Evolutionary conservation across 768 basidiomycete species (phyloP).

Genomic region (Gymnopilus dilepis): DNA sequence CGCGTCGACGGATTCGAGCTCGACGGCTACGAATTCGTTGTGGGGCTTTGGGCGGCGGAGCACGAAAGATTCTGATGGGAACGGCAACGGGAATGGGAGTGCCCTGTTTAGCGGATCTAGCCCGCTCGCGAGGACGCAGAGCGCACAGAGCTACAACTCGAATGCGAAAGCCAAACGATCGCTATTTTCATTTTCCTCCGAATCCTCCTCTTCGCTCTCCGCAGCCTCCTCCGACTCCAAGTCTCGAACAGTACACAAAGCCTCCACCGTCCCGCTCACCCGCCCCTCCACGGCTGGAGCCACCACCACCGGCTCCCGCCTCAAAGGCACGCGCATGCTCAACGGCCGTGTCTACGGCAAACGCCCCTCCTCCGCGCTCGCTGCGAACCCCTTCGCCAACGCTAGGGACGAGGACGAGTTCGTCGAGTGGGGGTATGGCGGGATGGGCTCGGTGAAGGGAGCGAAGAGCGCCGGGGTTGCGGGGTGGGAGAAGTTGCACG

Average conservation of each 20-base stretch:
- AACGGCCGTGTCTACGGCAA: conserved; percentile 87
- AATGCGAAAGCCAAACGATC: conserved; percentile 18
- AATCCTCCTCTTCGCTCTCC: conserved; percentile 17
- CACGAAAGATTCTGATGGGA: conserved; percentile 28
- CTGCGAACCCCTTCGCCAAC: conserved; percentile 66
- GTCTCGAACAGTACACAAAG: conserved; percentile 13
- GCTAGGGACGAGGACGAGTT: conserved; percentile 77
- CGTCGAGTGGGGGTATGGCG: conserved; percentile 92
- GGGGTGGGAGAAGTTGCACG: conserved; percentile 33
- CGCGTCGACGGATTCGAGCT: conserved; percentile 23
- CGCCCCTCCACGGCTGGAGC: conserved; percentile 4
- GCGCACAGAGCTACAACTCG: conserved; percentile 37
- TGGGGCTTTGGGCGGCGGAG: conserved; percentile 40
- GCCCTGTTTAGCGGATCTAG: conserved; percentile 26
- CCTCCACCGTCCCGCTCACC: conserved; percentile 12
- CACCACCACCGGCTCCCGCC: conserved; percentile 10
- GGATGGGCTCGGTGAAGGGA: conserved; percentile 70
- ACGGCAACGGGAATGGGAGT: conserved; percentile 18
- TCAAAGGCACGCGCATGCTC: conserved; percentile 68
- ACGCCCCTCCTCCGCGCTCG: conserved; percentile 29
- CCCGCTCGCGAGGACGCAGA: conserved; percentile 42
- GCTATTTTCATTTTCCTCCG: conserved; percentile 18
- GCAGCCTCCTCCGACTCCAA: conserved; percentile 10
- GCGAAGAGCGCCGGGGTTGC: conserved; percentile 43
- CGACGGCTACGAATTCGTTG: conserved; percentile 21